Evolutionary conservation across 306 rosid species (phyloP), one percentile per base, ranked within the genome.

Genomic region (Sesbania bispinosa): DNA sequence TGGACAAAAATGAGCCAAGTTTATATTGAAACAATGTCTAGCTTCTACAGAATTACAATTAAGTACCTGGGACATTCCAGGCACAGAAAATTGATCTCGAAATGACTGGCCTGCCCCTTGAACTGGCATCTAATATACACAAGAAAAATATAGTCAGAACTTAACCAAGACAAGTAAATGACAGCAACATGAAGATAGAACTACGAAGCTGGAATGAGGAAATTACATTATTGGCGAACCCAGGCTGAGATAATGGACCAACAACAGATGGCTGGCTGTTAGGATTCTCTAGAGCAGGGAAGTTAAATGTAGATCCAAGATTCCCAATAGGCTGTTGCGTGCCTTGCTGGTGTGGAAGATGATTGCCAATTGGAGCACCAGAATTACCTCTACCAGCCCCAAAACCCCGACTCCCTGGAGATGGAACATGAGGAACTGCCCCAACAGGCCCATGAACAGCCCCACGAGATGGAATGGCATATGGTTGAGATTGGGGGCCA

Each of bases 391-490:
- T 86, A 18, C 96, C 97, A 57, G 96, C 90, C 38, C 99, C 97
- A 69, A 95, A 95, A 67, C 97, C 97, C 16, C 96, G 90, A 74
- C 86, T 95, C 55, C 97, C 99, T 59, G 93, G 92, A 55, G 90
- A 81, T 69, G 99, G 96, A 24, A 89, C 96, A 79, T 95, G 99
- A 86, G 99, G 96, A 84, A 92, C 96, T 67, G 97, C 96, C 83
- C 99, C 99, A 43, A 95, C 96, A 24, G 99, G 96, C 58, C 99
- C 99, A 80, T 95, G 99, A 29, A 89, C 93, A 42, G 90, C 96
- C 70, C 93, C 97, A 67, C 99, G 99, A 59, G 96, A 84, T 61
- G 99, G 99, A 78, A 95, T 95, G 70, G 97, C 92, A 85, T 95
- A 95, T n/a, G 99, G 97, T 74, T 95, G 99, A 67, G 97, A 92